Percentiles rank a stretch among this genome's conserved stretches.
These are phyloP conservation scores for Neonectria neomacrospora DNA, from an alignment of 2,329 filamentous ascomycete genomes.

Conservation along the genomic window DNA sequence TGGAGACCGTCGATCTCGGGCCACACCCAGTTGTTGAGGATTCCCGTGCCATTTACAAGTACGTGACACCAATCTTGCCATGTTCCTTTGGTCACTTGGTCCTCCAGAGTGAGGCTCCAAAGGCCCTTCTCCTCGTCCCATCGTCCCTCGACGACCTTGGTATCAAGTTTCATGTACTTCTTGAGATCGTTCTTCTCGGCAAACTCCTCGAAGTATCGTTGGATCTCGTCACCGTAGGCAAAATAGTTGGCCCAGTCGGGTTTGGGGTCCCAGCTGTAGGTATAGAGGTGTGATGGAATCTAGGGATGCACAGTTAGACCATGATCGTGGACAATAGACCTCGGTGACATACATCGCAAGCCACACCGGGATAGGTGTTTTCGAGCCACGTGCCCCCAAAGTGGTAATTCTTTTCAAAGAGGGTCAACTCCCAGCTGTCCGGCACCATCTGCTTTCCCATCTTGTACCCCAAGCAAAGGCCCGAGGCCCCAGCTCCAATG, in stretches of 20 bases:
- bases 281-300: slow-evolving; percentile 68
- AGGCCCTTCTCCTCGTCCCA: slow-evolving; percentile 57
- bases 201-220: slow-evolving; percentile 56
- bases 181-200: slow-evolving; percentile 52
- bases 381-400: slow-evolving; percentile 64
- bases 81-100: slow-evolving; percentile 33
- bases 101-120: slow-evolving; percentile 49
- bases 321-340: background rate
- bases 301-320: slow-evolving; percentile 52
- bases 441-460: slow-evolving; percentile 45
- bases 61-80: slow-evolving; percentile 57
- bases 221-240: slow-evolving; percentile 55
- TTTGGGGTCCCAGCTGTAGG: slow-evolving; percentile 68
- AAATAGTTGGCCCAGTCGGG: slow-evolving; percentile 59
- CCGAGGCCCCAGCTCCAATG: slow-evolving; percentile 46
- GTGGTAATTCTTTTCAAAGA: slow-evolving; percentile 49
- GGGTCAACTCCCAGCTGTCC: slow-evolving; percentile 45
- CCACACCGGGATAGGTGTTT: slow-evolving; percentile 60
- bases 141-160: slow-evolving; percentile 53
- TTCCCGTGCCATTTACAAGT: slow-evolving; percentile 59
- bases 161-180: slow-evolving; percentile 57
- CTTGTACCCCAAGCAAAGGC: slow-evolving; percentile 46
- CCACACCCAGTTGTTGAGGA: slow-evolving; percentile 63
- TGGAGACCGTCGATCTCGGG: slow-evolving; percentile 62
- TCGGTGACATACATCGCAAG: slow-evolving; percentile 62